A percentile compares a stretch with the other conserved stretches of the same genome.
Conservation (phyloP, 805 yeast genomes). For the Metschnikowia lachancei region DNA sequence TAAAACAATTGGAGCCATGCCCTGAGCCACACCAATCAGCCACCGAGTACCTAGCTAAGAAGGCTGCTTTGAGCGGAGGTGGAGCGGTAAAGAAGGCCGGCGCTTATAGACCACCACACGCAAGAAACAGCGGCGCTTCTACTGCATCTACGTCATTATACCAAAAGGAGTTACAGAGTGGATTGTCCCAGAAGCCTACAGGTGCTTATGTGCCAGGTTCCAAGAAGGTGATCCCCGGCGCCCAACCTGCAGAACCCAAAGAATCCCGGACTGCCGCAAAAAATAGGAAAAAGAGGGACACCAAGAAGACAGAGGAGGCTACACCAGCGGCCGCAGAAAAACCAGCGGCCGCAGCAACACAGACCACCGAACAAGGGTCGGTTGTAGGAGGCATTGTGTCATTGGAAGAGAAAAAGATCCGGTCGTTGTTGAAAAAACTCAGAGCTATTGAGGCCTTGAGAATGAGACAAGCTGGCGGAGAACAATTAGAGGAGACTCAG, state of each 20-base stretch:
- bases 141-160: conserved; percentile 50
- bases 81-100: conserved; percentile 58
- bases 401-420: conserved; percentile 87
- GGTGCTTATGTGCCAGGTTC: conserved; percentile 23
- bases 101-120: conserved; percentile 97
- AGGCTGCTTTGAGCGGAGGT: conserved; percentile 32
- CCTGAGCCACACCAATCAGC: conserved; percentile 74
- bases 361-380: conserved; percentile 28
- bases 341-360: conserved; percentile 11
- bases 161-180: conserved; percentile 49
- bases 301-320: conserved; percentile 36
- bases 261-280: conserved; percentile 67
- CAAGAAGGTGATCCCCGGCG: conserved; percentile 54
- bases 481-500: conserved; percentile 89
- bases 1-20: conserved; percentile 49
- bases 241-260: conserved; percentile 37
- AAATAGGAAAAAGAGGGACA: conserved; percentile 73
- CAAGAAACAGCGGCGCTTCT: conserved; percentile 48
- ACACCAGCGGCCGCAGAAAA: conserved; percentile 18
- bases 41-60: conserved; percentile 49
- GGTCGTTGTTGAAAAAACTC: conserved; percentile 85
- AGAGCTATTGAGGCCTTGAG: conserved; percentile 93
- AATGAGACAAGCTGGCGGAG: conserved; percentile 79
- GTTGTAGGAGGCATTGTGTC: conserved; percentile 63
- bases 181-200: conserved; percentile 16